Base-by-base conservation (phyloP, 164 flowering plant genomes). In the Protea cynaroides region DNA sequence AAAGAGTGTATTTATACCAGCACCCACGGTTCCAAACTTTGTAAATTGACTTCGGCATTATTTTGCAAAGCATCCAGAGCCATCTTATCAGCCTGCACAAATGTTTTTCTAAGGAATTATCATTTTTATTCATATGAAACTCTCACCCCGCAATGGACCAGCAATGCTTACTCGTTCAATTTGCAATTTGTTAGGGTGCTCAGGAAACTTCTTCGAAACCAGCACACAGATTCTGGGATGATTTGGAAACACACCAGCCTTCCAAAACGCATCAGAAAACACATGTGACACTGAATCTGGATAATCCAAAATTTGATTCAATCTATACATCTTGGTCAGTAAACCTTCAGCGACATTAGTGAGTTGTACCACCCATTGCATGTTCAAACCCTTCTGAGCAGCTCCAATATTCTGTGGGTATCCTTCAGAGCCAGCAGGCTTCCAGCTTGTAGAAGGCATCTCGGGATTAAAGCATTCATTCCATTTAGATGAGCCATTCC, bases 21-120 rank as follows among this genome's bases (percentile, higher is more conserved):
- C 58, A 90, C 70, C 97, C 95, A 89, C 11, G 99, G 93, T 76
- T 94, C 97, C 83, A 94, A 80, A 70, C 87, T 85, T 73, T 88
- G 96, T 34, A 88, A 78, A 76, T 83, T 76, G 69, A 82, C 79
- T 76, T 88, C 96, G 8, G 92, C 93, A 76, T 78, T 77, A 57
- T 87, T 92, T 62, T 80, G 80, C 80, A 94, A 65, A 56, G 90
- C 77, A 75, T 94, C 99, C 62, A 85, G 67, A 47, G 87, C 91
- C 75, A 82, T 46, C 76, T 88, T 91, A 73, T 94, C 99, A 57
- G 88, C 84, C 98, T 93, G 80, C 59, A 76, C 12, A 36, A 54
- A 67, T n/a, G 11, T 61, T 63, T 15, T 47, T 54, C 58, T 13
- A 37, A 44, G 34, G 59, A 56, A 56, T 61, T 63, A 17, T 59